Evolutionary conservation across 2,329 filamentous ascomycete genomes (phyloP).

Genomic region (Tolypocladium pustulatum): DNA sequence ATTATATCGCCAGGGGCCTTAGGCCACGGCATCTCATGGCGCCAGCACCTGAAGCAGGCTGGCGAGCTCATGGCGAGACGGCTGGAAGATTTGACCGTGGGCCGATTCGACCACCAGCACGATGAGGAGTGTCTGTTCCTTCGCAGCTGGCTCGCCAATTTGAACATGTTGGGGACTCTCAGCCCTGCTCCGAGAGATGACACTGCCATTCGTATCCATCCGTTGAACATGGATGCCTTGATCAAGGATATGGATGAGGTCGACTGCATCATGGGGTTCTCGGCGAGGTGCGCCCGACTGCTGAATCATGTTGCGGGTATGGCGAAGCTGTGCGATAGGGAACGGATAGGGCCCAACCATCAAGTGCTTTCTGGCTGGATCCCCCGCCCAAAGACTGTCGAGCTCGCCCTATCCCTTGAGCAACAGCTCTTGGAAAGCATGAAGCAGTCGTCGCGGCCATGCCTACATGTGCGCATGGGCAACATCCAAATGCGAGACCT

Average conservation of each 20-base stretch:
- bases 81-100: conserved; percentile 20
- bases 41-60: conserved; percentile 65
- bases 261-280: conserved; percentile 61
- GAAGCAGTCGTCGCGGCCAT: conserved; percentile 28
- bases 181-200: conserved; percentile 37
- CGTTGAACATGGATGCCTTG: background rate
- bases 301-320: conserved; percentile 64
- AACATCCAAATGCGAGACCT: conserved; percentile 44
- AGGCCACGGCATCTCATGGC: conserved; percentile 72
- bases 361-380: conserved; percentile 39
- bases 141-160: conserved; percentile 73
- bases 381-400: conserved; percentile 31
- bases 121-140: conserved; percentile 62
- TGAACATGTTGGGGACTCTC: conserved; percentile 68
- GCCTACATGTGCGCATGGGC: conserved; percentile 34
- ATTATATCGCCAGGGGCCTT: conserved; percentile 77
- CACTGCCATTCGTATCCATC: background rate
- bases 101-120: conserved; percentile 28
- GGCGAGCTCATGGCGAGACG: conserved; percentile 64
- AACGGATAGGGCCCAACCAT: conserved; percentile 44
- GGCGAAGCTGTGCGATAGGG: conserved; percentile 55
- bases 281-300: conserved; percentile 64
- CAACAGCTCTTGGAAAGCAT: conserved; percentile 49
- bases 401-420: conserved; percentile 49
- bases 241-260: conserved; percentile 44